Conservation (phyloP, 2,329 filamentous ascomycete species). For the Thelonectria discophora region DNA sequence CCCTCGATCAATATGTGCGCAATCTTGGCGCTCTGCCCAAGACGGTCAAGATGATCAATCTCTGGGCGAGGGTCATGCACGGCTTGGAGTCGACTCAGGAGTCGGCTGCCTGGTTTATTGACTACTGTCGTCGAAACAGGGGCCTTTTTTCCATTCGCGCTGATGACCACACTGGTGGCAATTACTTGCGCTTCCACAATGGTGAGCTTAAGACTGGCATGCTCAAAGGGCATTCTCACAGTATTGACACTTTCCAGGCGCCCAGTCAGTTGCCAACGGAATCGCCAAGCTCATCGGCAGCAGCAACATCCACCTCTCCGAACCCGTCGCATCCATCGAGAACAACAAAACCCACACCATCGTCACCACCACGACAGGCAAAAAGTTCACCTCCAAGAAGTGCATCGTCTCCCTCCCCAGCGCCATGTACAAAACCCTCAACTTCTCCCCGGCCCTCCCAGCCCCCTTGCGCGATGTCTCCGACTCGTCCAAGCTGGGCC, state of each 20-base stretch:
- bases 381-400: conserved; percentile 47
- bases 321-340: conserved; percentile 39
- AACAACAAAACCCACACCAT: conserved; percentile 25
- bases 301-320: conserved; percentile 27
- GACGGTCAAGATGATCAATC: conserved; percentile 46
- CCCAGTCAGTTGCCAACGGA: conserved; percentile 39
- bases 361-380: conserved; percentile 36
- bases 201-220: conserved; percentile 24
- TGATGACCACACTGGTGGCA: conserved; percentile 48
- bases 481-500: conserved; percentile 49
- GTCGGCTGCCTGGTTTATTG: conserved; percentile 50
- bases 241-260: conserved; percentile 27
- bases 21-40: conserved; percentile 45
- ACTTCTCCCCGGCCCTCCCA: conserved; percentile 57
- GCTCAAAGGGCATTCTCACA: neutral
- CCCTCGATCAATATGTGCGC: conserved; percentile 48
- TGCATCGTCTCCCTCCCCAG: conserved; percentile 60
- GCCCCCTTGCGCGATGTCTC: conserved; percentile 46
- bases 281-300: conserved; percentile 42
- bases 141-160: conserved; percentile 48
- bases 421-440: conserved; percentile 56
- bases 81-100: conserved; percentile 49
- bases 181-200: conserved; percentile 45
- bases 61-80: conserved; percentile 51
- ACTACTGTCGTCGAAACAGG: conserved; percentile 49